Evolutionary conservation across 345 rosid species (phyloP).

Genomic region (Capsella bursapastoris): DNA sequence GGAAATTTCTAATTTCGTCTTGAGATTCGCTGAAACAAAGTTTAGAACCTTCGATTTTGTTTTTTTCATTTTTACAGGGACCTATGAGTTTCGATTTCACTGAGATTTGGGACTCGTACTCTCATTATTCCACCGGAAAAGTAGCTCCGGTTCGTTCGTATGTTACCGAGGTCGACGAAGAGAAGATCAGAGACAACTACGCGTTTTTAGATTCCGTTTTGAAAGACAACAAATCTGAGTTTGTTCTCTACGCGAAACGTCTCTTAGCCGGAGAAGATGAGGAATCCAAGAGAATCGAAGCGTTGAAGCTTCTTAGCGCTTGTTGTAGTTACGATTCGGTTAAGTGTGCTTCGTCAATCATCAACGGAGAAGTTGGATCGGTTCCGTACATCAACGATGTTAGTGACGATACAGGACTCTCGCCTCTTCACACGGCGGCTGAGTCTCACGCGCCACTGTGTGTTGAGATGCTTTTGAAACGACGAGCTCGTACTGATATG

Average conservation of each 20-base stretch:
- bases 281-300: constrained; percentile 42
- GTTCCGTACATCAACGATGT: constrained; percentile 61
- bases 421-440: constrained; percentile 75
- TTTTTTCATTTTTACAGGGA: constrained; percentile 42
- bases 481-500: constrained; percentile 75
- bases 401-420: constrained; percentile 45
- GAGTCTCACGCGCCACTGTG: constrained; percentile 65
- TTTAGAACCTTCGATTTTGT: neutral
- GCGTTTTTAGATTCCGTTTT: constrained; percentile 47
- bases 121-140: constrained; percentile 26
- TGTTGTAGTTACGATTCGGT: constrained; percentile 68
- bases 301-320: constrained; percentile 54
- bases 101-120: constrained; percentile 37
- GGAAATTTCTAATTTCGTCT: neutral
- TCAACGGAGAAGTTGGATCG: constrained; percentile 64
- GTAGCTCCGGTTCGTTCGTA: neutral
- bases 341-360: constrained; percentile 58
- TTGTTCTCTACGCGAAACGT: constrained; percentile 41
- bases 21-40: neutral
- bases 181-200: constrained; percentile 23
- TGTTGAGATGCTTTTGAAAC: constrained; percentile 64
- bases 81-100: constrained; percentile 30
- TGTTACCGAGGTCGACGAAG: constrained; percentile 5
- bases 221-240: constrained; percentile 53
- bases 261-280: constrained; percentile 35